These are phyloP conservation scores for Neonectria sp. DNA, from an alignment of 2,329 filamentous ascomycete genomes.

Conservation along the genomic window DNA sequence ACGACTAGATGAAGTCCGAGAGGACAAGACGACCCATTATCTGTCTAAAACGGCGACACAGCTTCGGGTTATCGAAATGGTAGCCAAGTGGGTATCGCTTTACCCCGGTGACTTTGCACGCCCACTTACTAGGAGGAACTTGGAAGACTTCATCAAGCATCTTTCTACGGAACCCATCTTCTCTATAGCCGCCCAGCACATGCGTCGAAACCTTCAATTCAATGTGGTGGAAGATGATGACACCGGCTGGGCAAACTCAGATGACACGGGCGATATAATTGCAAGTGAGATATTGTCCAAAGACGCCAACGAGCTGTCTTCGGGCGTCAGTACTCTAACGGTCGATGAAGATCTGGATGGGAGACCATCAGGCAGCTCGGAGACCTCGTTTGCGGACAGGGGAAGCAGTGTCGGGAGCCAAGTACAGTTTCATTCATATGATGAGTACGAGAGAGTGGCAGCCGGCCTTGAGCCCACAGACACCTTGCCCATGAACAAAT, in stretches of 20 bases:
- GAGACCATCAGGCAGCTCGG: slow-evolving; percentile 64
- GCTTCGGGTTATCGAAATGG: slow-evolving; percentile 84
- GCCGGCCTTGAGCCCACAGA: slow-evolving; percentile 79
- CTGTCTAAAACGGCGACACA: slow-evolving; percentile 86
- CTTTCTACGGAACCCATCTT: slow-evolving; percentile 87
- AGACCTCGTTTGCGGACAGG: slow-evolving; percentile 57
- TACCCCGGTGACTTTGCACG: slow-evolving; percentile 96
- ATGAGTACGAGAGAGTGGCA: slow-evolving; percentile 87
- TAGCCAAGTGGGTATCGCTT: slow-evolving; percentile 89
- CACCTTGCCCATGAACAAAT: slow-evolving; percentile 81
- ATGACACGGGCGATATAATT: slow-evolving; percentile 64
- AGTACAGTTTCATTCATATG: slow-evolving; percentile 76
- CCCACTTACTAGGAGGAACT: slow-evolving; percentile 77
- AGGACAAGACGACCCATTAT: slow-evolving; percentile 76
- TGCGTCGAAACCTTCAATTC: slow-evolving; percentile 82
- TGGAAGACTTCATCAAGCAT: slow-evolving; percentile 82
- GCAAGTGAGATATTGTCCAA: slow-evolving; percentile 55
- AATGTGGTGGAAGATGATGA: slow-evolving; percentile 89
- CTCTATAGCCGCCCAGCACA: slow-evolving; percentile 87
- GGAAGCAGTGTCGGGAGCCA: slow-evolving; percentile 59
- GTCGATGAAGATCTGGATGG: slow-evolving; percentile 63
- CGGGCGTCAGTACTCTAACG: slow-evolving; percentile 63
- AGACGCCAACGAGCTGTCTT: slow-evolving; percentile 57
- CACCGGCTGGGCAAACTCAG: slow-evolving; percentile 89
- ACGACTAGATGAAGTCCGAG: slow-evolving; percentile 79